Base-by-base conservation (phyloP, 768 basidiomycete species). In the Sutorius australiensis region DNA sequence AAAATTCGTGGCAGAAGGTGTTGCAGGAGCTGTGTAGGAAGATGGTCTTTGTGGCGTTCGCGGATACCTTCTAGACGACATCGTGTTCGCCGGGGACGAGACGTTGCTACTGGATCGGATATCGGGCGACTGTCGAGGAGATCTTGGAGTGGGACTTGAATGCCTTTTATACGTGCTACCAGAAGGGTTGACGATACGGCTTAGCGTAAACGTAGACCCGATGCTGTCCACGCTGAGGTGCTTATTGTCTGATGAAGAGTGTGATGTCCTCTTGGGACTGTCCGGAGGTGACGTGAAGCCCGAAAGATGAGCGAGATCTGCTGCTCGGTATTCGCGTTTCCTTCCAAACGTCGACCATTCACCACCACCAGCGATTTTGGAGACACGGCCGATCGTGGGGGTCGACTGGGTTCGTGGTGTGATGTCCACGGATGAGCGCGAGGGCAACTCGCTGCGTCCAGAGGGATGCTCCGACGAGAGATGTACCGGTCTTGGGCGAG, bases 281-380 rank as follows among this genome's bases (percentile, higher is more conserved):
- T 58, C 55, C 10, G 21, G 46, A 38, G 59, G 41, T 19, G 59
- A 48, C 10, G 53, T 31, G 17, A 49, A 51, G 14, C 50, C 59
- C 40, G 63, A 55, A n/a, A 55, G 51, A 31, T 42, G 57, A 14
- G 43, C 54, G n/a, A 56, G 46, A 34, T 59, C 61, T 21, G 57
- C 41, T 5, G 51, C 33, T 14, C 54, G 59, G 10, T 53, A 60
- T 8, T 53, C 56, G 36, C 59, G 60, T 42, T 51, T 58, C 43
- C 69, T 65, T 28, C 72, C 72, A 61, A 73, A 74, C 12, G 72
- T 73, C 24, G 72, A 63, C 72, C 72, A 73, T 53, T 63, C 68
- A 11, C 63, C 63, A 38, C 62, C 55, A 0, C 52, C 37, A 9
- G 60, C 52, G 24, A 61, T 39, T 41, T 53, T 59, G 45, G 66